Base-by-base conservation (phyloP, 192 early-diverging fungal genomes). In the Entomortierella beljakovae region DNA sequence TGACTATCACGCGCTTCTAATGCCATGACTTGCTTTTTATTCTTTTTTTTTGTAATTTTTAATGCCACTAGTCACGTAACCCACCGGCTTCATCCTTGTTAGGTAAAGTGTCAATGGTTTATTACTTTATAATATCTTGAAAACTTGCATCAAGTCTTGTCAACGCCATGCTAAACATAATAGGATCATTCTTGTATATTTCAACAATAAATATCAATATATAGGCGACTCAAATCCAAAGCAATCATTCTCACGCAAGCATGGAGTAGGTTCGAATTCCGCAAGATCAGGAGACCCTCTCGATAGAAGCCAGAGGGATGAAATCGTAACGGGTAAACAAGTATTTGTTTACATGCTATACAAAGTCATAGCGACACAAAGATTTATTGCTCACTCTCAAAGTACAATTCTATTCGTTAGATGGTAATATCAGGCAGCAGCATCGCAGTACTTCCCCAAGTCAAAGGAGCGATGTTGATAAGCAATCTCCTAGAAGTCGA, bases 11-110 rank as follows among this genome's bases (percentile, higher is more conserved):
- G 23, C 43, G 43, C 43, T 20, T 53, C 51, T 35, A 25, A 58
- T 22, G 57, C 57, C n/a, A 58, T 13, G n/a, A n/a, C n/a, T n/a
- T n/a, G n/a, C n/a, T n/a, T n/a, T n/a, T n/a, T n/a, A n/a, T n/a
- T n/a, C n/a, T n/a, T n/a, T n/a, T n/a, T n/a, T n/a, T n/a, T n/a
- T n/a, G n/a, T n/a, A n/a, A n/a, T n/a, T n/a, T n/a, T n/a, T n/a
- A n/a, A n/a, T n/a, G 1, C 5, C 33, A 25, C 6, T 26, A 76
- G 64, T 29, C 64, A 7, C 58, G 29, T 25, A 23, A 38, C 16
- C 25, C 63, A 23, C 60, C 71, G 22, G 69, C 70, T 32, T 79
- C 75, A 4, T 79, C 75, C 9, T 52, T 79, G 40, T 55, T 79
- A n/a, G 75, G 75, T 79, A 79, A 61, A 60, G 32, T 3, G 10